phyloP scores from a whole-genome alignment of 768 basidiomycete species.

The Hericium rajendrae region DNA sequence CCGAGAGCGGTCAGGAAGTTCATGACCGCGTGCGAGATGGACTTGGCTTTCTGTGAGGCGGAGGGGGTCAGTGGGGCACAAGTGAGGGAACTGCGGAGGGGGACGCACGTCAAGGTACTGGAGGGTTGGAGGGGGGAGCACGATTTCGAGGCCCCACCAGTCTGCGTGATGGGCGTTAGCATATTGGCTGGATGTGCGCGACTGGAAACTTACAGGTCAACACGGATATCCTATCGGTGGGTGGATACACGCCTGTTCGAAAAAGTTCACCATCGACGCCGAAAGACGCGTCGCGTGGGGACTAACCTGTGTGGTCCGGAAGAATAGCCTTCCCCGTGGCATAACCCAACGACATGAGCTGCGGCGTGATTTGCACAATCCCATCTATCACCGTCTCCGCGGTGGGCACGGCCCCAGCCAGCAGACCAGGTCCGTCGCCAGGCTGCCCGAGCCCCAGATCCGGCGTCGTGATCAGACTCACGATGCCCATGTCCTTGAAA shows the following conservation, averaged over 20 bases:
- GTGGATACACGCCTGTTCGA: constrained; percentile 49
- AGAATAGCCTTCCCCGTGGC: constrained; percentile 56
- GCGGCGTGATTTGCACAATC: constrained; percentile 60
- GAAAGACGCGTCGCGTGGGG: background rate
- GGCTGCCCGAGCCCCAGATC: constrained; percentile 68
- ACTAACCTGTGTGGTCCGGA: constrained; percentile 56
- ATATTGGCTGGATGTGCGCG: background rate
- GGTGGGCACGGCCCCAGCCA: constrained; percentile 70
- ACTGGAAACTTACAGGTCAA: constrained; percentile 53
- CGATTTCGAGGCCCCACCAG: constrained; percentile 86
- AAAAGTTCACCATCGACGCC: background rate
- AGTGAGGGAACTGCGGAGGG: background rate
- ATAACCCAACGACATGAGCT: constrained; percentile 70
- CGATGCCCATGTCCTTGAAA: constrained; percentile 50
- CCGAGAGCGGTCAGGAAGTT: constrained; percentile 70
- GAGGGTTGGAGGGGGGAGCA: constrained; percentile 65
- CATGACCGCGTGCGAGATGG: constrained; percentile 53
- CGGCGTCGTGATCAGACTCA: constrained; percentile 50
- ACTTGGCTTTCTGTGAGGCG: constrained; percentile 39
- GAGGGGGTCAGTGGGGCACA: background rate
- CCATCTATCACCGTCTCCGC: constrained; percentile 64
- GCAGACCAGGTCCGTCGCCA: constrained; percentile 53
- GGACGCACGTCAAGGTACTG: constrained; percentile 43
- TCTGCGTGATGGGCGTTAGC: constrained; percentile 31
- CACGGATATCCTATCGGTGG: constrained; percentile 67